phyloP scores from a whole-genome alignment of 148 eudicot genomes.

The Rhododendron ovatum region DNA sequence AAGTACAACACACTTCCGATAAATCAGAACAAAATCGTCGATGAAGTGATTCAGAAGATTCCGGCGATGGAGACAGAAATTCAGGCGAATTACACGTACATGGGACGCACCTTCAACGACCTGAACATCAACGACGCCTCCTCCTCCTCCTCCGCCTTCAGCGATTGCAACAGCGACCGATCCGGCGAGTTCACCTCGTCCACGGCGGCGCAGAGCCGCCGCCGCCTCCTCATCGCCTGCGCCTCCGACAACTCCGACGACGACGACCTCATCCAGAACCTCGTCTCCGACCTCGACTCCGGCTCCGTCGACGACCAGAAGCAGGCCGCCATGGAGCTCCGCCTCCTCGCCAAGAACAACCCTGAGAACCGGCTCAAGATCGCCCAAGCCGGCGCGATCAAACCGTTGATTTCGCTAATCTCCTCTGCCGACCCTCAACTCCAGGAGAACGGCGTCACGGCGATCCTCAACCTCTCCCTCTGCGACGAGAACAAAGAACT shows the following conservation, averaged over 20 bases:
- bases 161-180: constrained; percentile 82
- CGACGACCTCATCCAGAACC: constrained; percentile 30
- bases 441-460: constrained; percentile 83
- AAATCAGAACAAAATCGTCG: neutral
- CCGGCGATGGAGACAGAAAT: constrained; percentile 45
- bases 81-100: constrained; percentile 38
- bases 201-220: constrained; percentile 47
- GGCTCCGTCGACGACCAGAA: constrained; percentile 50
- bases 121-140: constrained; percentile 40
- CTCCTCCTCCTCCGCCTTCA: constrained; percentile 71
- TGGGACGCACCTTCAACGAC: constrained; percentile 50
- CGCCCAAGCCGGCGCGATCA: constrained; percentile 70
- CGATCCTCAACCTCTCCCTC: constrained; percentile 67
- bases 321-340: constrained; percentile 70
- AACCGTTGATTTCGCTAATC: constrained; percentile 55
- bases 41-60: neutral
- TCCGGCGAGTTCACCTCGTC: constrained; percentile 69
- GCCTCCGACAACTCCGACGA: constrained; percentile 68
- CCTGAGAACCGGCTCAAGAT: constrained; percentile 73
- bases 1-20: neutral
- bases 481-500: constrained; percentile 78
- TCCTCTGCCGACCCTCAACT: constrained; percentile 53
- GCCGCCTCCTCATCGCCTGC: constrained; percentile 45
- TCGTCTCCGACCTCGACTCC: constrained; percentile 53
- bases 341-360: constrained; percentile 72